Conservation (phyloP, 768 basidiomycete genomes). For the Phaeolepiota aurea region DNA sequence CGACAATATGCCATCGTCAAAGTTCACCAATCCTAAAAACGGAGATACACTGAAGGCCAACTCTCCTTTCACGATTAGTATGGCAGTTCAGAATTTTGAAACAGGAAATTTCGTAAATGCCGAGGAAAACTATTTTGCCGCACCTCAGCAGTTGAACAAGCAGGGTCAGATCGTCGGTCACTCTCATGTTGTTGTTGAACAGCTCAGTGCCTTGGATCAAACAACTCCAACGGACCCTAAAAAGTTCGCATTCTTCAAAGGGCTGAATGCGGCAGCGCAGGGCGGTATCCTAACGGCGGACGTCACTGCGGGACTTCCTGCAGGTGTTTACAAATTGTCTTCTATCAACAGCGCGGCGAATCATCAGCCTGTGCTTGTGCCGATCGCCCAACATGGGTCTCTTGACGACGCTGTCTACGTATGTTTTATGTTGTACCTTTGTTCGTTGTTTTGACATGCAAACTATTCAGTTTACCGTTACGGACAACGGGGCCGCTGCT, state of each 20-base stretch:
- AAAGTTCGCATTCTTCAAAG: slow-evolving; percentile 62
- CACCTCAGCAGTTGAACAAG: slow-evolving; percentile 39
- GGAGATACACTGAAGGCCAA: slow-evolving; percentile 27
- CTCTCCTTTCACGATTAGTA: slow-evolving; percentile 34
- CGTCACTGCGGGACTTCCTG: slow-evolving; percentile 43
- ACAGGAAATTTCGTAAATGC: slow-evolving; percentile 47
- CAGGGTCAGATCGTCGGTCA: slow-evolving; percentile 41
- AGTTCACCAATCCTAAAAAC: slow-evolving; percentile 36
- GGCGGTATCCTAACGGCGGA: slow-evolving; percentile 42
- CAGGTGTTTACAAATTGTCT: slow-evolving; percentile 45
- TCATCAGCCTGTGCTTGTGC: slow-evolving; percentile 39
- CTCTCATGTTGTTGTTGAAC: slow-evolving; percentile 48
- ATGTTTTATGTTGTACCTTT: slow-evolving; percentile 16
- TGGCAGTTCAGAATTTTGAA: slow-evolving; percentile 26
- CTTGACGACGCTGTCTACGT: slow-evolving; percentile 42
- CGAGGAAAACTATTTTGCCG: slow-evolving; percentile 36
- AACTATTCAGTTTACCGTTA: slow-evolving; percentile 22
- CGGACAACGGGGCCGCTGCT: slow-evolving; percentile 12
- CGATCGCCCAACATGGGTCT: slow-evolving; percentile 41
- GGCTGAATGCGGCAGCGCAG: slow-evolving; percentile 34
- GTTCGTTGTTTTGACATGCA: slow-evolving; percentile 3
- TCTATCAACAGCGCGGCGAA: slow-evolving; percentile 44
- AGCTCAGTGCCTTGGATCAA: slow-evolving; percentile 29
- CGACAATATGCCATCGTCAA: slow-evolving; percentile 36
- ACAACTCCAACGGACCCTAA: slow-evolving; percentile 36